phyloP scores from a whole-genome alignment of 495 filamentous ascomycete genomes.

The Neurospora sp. region DNA sequence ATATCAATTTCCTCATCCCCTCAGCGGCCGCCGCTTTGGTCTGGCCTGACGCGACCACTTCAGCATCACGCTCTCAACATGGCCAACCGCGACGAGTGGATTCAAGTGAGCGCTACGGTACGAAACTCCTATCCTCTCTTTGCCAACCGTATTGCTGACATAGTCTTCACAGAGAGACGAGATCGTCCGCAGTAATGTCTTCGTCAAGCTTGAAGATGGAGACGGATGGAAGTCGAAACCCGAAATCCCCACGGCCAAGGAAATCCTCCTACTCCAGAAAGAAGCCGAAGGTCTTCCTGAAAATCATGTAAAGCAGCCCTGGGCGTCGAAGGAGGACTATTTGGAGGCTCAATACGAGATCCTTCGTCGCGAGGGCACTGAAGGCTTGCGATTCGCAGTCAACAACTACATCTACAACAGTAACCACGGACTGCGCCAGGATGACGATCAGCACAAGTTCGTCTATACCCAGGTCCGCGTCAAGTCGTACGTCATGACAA shows the following conservation, averaged over 20 bases:
- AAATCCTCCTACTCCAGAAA: constrained; percentile 27
- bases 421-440: background rate
- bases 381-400: constrained; percentile 52
- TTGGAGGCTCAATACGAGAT: constrained; percentile 55
- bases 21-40: background rate
- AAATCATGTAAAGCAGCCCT: constrained; percentile 28
- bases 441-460: constrained; percentile 45
- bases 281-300: constrained; percentile 25
- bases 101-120: background rate
- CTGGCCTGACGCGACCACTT: background rate
- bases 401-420: constrained; percentile 5
- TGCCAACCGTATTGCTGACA: background rate
- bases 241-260: constrained; percentile 31
- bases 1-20: background rate
- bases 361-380: constrained; percentile 53
- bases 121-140: background rate
- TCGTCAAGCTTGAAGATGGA: constrained; percentile 9
- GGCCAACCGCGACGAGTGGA: background rate
- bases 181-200: constrained; percentile 21
- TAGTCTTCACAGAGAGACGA: background rate
- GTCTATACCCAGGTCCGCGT: constrained; percentile 75
- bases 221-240: constrained; percentile 33
- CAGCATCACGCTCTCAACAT: background rate
- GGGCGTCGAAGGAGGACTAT: constrained; percentile 41
- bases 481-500: constrained; percentile 49